Percentiles rank a stretch among this genome's conserved stretches.
Conservation (phyloP, 805 yeast genomes). For the Hanseniaspora lachancei region DNA sequence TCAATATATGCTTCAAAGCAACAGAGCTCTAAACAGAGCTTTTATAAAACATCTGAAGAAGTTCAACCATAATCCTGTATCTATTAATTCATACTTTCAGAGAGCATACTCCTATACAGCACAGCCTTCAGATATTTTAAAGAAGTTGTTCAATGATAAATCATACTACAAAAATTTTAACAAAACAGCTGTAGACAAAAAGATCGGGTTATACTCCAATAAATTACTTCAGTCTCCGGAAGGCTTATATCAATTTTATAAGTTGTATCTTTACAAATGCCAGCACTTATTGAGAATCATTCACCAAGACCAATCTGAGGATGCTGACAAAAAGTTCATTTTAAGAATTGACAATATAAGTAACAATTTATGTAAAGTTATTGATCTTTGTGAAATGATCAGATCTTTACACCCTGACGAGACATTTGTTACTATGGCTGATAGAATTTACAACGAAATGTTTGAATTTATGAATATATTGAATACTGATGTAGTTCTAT, state of each 20-base stretch:
- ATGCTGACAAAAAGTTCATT: conserved; percentile 40
- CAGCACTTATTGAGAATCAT: conserved; percentile 47
- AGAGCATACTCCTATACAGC: neutral
- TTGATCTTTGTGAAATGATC: conserved; percentile 85
- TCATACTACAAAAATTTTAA: conserved; percentile 43
- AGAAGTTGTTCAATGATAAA: conserved; percentile 49
- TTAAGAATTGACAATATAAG: conserved; percentile 67
- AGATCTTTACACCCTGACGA: conserved; percentile 75
- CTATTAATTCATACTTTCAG: neutral
- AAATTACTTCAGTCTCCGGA: conserved; percentile 54
- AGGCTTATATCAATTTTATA: conserved; percentile 58
- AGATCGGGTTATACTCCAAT: conserved; percentile 62
- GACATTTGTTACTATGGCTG: conserved; percentile 65
- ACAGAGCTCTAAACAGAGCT: neutral
- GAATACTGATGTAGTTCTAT: conserved; percentile 69
- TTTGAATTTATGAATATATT: conserved; percentile 87
- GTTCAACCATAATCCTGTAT: neutral
- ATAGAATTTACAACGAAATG: conserved; percentile 73
- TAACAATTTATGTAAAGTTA: conserved; percentile 80
- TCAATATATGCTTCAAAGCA: neutral
- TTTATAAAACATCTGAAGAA: neutral
- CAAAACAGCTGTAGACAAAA: conserved; percentile 17
- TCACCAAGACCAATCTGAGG: conserved; percentile 32
- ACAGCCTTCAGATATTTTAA: conserved; percentile 21
- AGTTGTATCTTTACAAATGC: conserved; percentile 52